A percentile compares a stretch with the other conserved stretches of the same genome.
phyloP scores from a whole-genome alignment of 176 grass and related monocot genomes.

The Triticum turgidum region DNA sequence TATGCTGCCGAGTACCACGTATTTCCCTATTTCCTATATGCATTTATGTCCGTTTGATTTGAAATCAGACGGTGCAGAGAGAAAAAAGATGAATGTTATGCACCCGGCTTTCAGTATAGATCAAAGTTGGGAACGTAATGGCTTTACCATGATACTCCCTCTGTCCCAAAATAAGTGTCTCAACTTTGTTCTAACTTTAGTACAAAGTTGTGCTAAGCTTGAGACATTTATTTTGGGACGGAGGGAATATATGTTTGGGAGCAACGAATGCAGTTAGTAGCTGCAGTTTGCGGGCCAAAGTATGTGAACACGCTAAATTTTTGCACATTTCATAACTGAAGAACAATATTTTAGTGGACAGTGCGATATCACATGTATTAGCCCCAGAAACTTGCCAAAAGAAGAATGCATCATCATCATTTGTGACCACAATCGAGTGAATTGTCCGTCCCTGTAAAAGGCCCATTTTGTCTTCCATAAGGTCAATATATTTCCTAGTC shows the following conservation, averaged over 20 bases:
- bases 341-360: background rate
- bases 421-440: background rate
- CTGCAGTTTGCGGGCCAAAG: background rate
- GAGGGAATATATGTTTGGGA: background rate
- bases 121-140: background rate
- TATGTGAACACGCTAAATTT: background rate
- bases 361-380: background rate
- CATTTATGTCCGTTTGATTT: background rate
- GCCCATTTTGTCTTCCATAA: background rate
- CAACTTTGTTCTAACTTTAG: no score
- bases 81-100: background rate
- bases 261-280: background rate
- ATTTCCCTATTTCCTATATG: background rate
- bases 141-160: background rate
- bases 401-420: background rate
- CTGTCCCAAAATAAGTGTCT: no score
- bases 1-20: background rate
- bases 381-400: background rate
- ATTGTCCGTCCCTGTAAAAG: background rate
- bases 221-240: no score
- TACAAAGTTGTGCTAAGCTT: no score
- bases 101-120: background rate
- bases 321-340: slow-evolving; percentile 3
- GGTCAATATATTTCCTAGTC: background rate
- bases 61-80: background rate